Conservation (phyloP, 257 asterid species). For the Solanum appendiculatum region DNA sequence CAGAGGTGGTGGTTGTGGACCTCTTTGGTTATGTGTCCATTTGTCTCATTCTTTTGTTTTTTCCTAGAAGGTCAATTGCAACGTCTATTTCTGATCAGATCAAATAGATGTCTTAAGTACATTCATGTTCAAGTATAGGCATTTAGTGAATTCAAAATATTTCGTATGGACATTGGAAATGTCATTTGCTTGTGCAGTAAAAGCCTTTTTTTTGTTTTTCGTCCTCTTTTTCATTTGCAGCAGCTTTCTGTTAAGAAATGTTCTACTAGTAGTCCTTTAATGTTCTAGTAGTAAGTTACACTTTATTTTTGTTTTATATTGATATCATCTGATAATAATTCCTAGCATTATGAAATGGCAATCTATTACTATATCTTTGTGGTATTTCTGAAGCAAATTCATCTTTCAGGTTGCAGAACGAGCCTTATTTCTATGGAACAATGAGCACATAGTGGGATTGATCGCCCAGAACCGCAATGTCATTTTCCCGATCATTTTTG, state of each 20-base stretch:
- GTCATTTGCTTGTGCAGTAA: neutral
- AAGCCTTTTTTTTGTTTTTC: neutral
- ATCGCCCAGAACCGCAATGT: constrained; percentile 28
- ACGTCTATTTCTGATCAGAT: neutral
- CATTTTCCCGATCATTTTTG: constrained; percentile 26
- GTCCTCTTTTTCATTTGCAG: neutral
- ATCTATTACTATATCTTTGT: neutral
- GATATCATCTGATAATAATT: neutral
- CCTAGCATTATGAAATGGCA: neutral
- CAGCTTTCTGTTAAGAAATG: neutral
- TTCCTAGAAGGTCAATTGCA: neutral
- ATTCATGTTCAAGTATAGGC: neutral
- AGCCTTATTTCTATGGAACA: constrained; percentile 33
- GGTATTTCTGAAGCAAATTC: neutral
- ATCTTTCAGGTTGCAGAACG: constrained; percentile 36
- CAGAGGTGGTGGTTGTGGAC: neutral
- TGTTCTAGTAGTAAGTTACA: neutral
- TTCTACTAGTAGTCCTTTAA: neutral
- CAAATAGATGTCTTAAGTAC: neutral
- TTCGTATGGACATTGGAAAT: neutral
- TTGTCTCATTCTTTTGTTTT: neutral
- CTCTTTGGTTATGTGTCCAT: neutral
- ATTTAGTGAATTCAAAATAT: neutral
- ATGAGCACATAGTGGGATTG: constrained; percentile 27
- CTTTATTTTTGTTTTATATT: neutral